These are phyloP conservation scores for Pseudoneurospora amorphoporcata DNA, from an alignment of 495 filamentous ascomycete genomes.

Conservation along the genomic window DNA sequence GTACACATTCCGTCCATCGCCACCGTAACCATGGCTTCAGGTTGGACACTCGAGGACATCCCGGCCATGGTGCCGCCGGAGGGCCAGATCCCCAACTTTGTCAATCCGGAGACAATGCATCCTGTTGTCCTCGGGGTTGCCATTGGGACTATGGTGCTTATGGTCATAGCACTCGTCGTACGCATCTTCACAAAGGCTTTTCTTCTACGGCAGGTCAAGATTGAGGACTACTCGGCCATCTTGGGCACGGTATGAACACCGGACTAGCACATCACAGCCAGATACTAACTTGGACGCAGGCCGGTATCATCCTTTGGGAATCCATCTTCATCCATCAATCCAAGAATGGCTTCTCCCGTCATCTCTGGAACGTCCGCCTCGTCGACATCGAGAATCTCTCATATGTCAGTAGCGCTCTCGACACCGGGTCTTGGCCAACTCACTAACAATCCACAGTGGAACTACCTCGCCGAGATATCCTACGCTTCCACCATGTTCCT, in stretches of 20 bases:
- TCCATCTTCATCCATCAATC: slow-evolving; percentile 16
- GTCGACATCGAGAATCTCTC: slow-evolving; percentile 7
- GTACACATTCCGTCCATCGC: neutral
- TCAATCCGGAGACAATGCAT: slow-evolving; percentile 12
- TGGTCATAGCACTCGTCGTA: slow-evolving; percentile 6
- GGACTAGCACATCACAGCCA: neutral
- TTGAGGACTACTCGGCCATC: slow-evolving; percentile 14
- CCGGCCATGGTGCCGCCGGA: slow-evolving; percentile 18
- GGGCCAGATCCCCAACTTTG: slow-evolving; percentile 12
- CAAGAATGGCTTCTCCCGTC: slow-evolving; percentile 11
- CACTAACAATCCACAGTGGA: slow-evolving; percentile 2
- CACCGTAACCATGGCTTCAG: neutral
- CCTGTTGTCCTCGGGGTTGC: slow-evolving; percentile 8
- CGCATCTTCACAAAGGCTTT: slow-evolving; percentile 15
- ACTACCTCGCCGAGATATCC: slow-evolving; percentile 17
- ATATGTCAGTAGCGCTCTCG: slow-evolving; percentile 1
- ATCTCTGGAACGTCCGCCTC: slow-evolving; percentile 14
- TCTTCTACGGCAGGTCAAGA: slow-evolving; percentile 9
- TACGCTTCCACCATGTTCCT: slow-evolving; percentile 16
- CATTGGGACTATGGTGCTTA: slow-evolving; percentile 11
- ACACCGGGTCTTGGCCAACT: neutral
- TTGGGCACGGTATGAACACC: slow-evolving; percentile 6
- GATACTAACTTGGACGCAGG: neutral
- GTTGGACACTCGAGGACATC: slow-evolving; percentile 5
- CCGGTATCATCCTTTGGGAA: slow-evolving; percentile 18